These are phyloP conservation scores for Pseudonitzschia delicatissima DNA, from an alignment of 108 stramenopile species.

Conservation along the genomic window DNA sequence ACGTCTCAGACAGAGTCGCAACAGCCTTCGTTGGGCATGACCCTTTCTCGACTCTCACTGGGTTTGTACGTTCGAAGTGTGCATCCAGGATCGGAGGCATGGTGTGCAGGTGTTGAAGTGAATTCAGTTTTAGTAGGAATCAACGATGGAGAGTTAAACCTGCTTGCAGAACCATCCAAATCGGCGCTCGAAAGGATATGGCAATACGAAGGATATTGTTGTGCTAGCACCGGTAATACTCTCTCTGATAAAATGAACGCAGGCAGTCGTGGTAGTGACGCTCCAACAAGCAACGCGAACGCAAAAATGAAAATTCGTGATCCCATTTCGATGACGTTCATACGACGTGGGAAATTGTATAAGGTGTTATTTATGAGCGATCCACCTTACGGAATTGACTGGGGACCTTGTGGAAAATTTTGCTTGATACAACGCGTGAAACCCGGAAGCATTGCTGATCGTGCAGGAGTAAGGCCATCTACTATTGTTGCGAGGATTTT, in stretches of 20 bases:
- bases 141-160: conserved; percentile 49
- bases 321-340: conserved; percentile 49
- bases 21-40: conserved; percentile 50
- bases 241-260: not conserved
- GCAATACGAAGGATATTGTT: conserved; percentile 67
- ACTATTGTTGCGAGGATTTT: conserved; percentile 54
- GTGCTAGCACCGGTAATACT: not conserved
- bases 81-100: conserved; percentile 50
- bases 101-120: conserved; percentile 48
- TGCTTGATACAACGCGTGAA: conserved; percentile 54
- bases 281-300: not conserved
- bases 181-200: conserved; percentile 74
- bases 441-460: conserved; percentile 19
- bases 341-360: conserved; percentile 45
- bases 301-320: conserved; percentile 20
- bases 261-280: not conserved
- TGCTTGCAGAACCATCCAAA: conserved; percentile 72
- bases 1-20: conserved; percentile 15
- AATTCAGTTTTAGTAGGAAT: conserved; percentile 60
- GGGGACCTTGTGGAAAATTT: conserved; percentile 84
- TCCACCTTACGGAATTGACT: conserved; percentile 64
- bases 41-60: conserved; percentile 60
- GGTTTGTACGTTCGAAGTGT: conserved; percentile 61
- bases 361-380: conserved; percentile 46
- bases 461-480: conserved; percentile 54